Evolutionary conservation across 1,284 basidiomycete species (phyloP), one percentile per base, ranked within the genome.

Genomic region (Tilletia walkeri): DNA sequence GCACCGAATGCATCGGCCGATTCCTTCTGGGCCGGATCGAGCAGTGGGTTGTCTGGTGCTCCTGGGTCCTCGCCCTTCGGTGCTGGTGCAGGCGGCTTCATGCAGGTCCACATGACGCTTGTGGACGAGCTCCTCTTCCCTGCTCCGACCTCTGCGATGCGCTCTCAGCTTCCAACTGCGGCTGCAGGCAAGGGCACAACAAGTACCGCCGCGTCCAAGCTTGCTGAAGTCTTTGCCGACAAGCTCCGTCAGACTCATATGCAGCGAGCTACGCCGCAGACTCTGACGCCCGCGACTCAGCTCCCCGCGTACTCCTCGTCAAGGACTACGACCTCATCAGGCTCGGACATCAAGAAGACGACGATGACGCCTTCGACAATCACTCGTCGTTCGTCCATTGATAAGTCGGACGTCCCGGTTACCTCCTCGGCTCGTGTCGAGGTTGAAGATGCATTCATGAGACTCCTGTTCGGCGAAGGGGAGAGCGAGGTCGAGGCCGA

Each of bases 1-100:
- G 74, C 70, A 4, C 72, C 72, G 2, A 61, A 24, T 34, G 56
- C 34, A 14, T 61, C 56, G n/a, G 56, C 56, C n/a, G 56, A 61
- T 18, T 61, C 56, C 7, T 61, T 61, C 56, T 61, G 56, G 56
- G 56, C 56, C 3, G 59, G 59, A 10, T 63, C 59, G 36, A 39
- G 14, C 59, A 14, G 24, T 14, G 24, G 24, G 24, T 30, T 30
- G 24, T 20, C 56, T n/a, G 63, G 63, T 41, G 63, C 63, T 6
- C 16, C 63, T 14, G 38, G 39, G 16, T 20, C 63, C 1, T 65
- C 63, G 63, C n/a, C 63, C 14, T 65, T 65, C 38, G 38, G 63
- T 14, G 63, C 24, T 9, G 63, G 63, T 24, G 39, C 24, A 12
- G 38, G 38, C 63, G 63, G 63, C 34, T 65, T 45, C 38, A 65